phyloP scores from a whole-genome alignment of 345 rosid genomes.

The Atalantia buxifolia region DNA sequence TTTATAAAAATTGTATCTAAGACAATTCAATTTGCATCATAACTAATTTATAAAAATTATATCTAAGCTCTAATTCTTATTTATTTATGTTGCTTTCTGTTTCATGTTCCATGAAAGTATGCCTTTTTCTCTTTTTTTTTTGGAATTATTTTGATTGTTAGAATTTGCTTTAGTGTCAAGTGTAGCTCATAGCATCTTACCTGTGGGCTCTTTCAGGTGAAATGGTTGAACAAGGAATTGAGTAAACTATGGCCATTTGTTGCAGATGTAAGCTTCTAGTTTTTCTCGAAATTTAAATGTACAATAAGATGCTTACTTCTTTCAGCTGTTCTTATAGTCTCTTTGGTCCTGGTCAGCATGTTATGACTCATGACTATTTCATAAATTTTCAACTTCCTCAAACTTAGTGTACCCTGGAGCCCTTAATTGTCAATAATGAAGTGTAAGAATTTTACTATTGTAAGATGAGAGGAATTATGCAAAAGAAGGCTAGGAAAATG shows the following conservation, averaged over 20 bases:
- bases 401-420: background rate
- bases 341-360: background rate
- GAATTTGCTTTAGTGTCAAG: background rate
- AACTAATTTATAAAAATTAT: background rate
- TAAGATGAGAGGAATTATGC: constrained; percentile 12
- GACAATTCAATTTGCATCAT: background rate
- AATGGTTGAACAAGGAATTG: constrained; percentile 96
- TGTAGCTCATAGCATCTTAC: background rate
- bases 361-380: background rate
- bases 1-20: background rate
- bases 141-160: background rate
- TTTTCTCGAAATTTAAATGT: constrained; percentile 8
- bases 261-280: constrained; percentile 70
- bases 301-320: constrained; percentile 3
- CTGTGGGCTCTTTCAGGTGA: constrained; percentile 58
- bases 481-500: background rate
- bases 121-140: background rate
- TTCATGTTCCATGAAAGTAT: background rate
- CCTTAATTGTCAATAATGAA: background rate
- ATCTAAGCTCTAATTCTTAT: background rate
- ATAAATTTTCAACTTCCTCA: background rate
- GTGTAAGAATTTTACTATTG: background rate
- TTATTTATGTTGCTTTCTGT: background rate
- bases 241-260: constrained; percentile 94
- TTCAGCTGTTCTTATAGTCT: background rate